Evolutionary conservation across 1,139 yeast genomes (phyloP).

Genomic region (Candida frijolesensis): DNA sequence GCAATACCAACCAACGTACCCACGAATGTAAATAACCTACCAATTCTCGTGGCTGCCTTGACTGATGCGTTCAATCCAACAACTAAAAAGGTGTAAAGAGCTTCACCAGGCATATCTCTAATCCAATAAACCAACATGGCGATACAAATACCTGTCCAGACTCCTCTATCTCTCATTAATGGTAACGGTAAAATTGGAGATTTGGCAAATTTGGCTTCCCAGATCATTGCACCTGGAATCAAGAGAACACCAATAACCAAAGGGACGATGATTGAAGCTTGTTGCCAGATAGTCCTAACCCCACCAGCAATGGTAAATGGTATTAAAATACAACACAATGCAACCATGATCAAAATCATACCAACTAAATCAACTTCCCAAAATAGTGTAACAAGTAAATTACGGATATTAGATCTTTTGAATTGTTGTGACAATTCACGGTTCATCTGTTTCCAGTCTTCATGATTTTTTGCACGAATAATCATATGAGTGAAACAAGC

Average conservation of each 20-base stretch:
- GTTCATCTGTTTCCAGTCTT: conserved; percentile 38
- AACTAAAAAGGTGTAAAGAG: conserved; percentile 61
- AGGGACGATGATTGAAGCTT: conserved; percentile 59
- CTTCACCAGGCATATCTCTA: conserved; percentile 72
- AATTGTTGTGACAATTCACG: conserved; percentile 20
- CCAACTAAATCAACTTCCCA: conserved; percentile 64
- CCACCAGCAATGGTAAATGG: conserved; percentile 63
- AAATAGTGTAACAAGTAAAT: conserved; percentile 26
- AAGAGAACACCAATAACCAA: conserved; percentile 62
- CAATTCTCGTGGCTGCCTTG: conserved; percentile 68
- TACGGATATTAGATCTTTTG: conserved; percentile 21
- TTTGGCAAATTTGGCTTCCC: conserved; percentile 56
- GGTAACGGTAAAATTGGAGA: conserved; percentile 62
- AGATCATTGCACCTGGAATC: conserved; percentile 53
- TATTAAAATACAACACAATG: conserved; percentile 60
- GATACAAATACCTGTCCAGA: conserved; percentile 51
- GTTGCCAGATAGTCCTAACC: conserved; percentile 48
- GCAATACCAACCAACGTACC: conserved; percentile 63
- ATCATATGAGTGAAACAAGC: conserved; percentile 58
- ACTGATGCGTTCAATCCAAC: conserved; percentile 62
- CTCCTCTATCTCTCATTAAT: conserved; percentile 65
- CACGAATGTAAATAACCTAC: conserved; percentile 64
- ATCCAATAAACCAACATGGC: conserved; percentile 58
- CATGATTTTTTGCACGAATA: conserved; percentile 50
- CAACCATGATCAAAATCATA: conserved; percentile 47